Base-by-base conservation (phyloP, 176 grass and related monocot species). In the Olyra latifolia region DNA sequence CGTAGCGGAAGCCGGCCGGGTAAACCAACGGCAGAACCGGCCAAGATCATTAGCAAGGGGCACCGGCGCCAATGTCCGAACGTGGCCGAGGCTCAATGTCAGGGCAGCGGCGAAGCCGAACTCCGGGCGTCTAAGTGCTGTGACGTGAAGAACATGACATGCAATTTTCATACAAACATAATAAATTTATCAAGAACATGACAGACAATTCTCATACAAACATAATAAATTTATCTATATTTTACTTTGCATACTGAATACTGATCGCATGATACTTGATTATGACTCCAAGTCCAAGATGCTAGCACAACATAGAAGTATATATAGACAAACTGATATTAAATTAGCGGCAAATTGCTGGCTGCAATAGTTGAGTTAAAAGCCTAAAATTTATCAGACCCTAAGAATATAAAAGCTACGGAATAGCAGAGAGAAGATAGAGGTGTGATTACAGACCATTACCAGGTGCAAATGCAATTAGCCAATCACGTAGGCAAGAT, bases 1-100 rank as follows among this genome's bases (percentile, higher is more conserved):
- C 44, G 62, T 97, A 97, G 66, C 94, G 94, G 87, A 97, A 97
- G 32, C 91, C 94, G 35, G 94, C 89, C 22, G 94, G 94, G 89
- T 97, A 94, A 6, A 97, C 91, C 72, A 97, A 84, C 30, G 94
- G 91, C 53, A n/a, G n/a, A n/a, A n/a, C n/a, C n/a, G n/a, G n/a
- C n/a, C n/a, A n/a, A n/a, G n/a, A n/a, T n/a, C n/a, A n/a, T n/a
- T n/a, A n/a, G n/a, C n/a, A n/a, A n/a, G n/a, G n/a, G n/a, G n/a
- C n/a, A n/a, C n/a, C n/a, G n/a, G n/a, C n/a, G n/a, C n/a, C n/a
- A n/a, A n/a, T n/a, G n/a, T n/a, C n/a, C n/a, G n/a, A n/a, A n/a
- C n/a, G n/a, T n/a, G n/a, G n/a, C n/a, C n/a, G n/a, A n/a, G n/a
- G n/a, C n/a, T n/a, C n/a, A n/a, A n/a, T n/a, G n/a, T n/a, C n/a